Evolutionary conservation across 495 filamentous ascomycete species (phyloP), one percentile per base, ranked within the genome.

Genomic region (Penicillium nucicola): DNA sequence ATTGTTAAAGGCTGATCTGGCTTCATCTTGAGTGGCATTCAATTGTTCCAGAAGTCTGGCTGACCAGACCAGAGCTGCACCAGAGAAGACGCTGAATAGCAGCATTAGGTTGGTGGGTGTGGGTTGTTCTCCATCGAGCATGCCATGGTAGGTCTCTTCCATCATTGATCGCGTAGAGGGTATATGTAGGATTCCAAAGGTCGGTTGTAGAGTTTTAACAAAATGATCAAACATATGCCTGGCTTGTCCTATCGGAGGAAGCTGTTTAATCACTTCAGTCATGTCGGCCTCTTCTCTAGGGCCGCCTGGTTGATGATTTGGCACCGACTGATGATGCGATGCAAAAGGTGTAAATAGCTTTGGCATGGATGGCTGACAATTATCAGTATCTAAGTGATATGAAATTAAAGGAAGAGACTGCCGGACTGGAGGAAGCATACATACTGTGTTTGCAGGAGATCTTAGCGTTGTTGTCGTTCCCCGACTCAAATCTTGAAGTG

Each of bases 21-120:
- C 53, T 28, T 60, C 54, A 15, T 28, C 37, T 19, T 50, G 52
- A 7, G 61, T 66, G 2, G 63, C 42, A 6, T 60, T 46, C 12
- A 69, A 40, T 11, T 23, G 48, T 30, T 52, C 33, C 14, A 66
- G 43, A 28, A 65, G 53, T n/a, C 22, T 14, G 0, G 57, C 47
- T 7, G 63, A 65, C 56, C 57, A 62, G 5, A 45, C 42, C n/a
- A 65, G 35, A 13, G 61, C 45, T 5, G 61, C 39, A 1, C 63
- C 58, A 0, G 61, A 56, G 45, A 66, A 69, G 4, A 69, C 55
- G 20, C 42, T 48, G n/a, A 66, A 58, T 1, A 64, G 33, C 17
- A 69, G 36, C 35, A 59, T 46, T 11, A 66, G 13, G 1, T 51
- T 45, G 3, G 52, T 44, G 2, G 44, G 17, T 1, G 28, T 38